phyloP scores from a whole-genome alignment of 2,329 filamentous ascomycete genomes.

The Berkeleyomyces basicola region DNA sequence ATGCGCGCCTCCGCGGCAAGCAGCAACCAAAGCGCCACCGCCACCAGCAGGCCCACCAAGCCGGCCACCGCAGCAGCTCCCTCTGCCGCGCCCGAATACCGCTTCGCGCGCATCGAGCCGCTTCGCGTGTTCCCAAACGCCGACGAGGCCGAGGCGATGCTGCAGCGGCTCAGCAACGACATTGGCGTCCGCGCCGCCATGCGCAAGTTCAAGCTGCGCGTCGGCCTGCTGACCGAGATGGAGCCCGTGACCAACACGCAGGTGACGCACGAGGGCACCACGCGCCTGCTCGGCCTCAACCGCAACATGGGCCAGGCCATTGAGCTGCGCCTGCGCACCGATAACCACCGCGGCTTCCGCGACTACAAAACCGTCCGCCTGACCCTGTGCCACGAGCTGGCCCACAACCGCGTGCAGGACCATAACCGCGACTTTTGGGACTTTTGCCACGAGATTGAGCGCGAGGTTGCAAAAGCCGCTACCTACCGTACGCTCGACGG shows the following conservation, averaged over 20 bases:
- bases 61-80: background rate
- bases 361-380: constrained; percentile 84
- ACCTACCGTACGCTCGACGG: constrained; percentile 51
- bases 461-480: constrained; percentile 41
- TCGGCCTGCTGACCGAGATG: constrained; percentile 87
- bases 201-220: constrained; percentile 68
- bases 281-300: constrained; percentile 73
- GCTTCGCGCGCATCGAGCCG: constrained; percentile 58
- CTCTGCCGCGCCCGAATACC: background rate
- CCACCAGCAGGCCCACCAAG: constrained; percentile 19
- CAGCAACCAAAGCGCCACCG: background rate
- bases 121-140: constrained; percentile 64
- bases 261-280: constrained; percentile 48
- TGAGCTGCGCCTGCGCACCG: constrained; percentile 77
- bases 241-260: constrained; percentile 68
- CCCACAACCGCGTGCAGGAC: constrained; percentile 73
- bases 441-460: constrained; percentile 71
- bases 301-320: constrained; percentile 79
- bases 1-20: background rate
- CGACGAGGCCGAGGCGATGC: constrained; percentile 50
- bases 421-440: constrained; percentile 87
- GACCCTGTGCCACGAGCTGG: constrained; percentile 86
- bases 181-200: constrained; percentile 73
- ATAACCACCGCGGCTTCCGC: constrained; percentile 83
- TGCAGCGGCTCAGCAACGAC: constrained; percentile 63